phyloP scores from a whole-genome alignment of 164 flowering plant genomes.

The Umbilicus rupestris region DNA sequence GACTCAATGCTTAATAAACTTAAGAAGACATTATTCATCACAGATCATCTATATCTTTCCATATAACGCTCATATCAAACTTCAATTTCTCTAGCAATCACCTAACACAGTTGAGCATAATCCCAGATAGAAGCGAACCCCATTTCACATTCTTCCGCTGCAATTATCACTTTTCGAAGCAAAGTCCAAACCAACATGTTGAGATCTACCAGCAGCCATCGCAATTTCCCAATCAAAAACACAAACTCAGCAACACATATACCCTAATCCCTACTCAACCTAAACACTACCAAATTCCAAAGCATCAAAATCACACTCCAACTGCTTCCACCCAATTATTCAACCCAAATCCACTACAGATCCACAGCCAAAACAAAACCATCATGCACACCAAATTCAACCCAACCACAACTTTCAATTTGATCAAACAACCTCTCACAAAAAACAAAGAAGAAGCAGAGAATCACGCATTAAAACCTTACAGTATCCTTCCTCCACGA shows the following conservation, averaged over 20 bases:
- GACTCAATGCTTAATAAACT: too few species aligned
- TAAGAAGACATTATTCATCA: too few species aligned
- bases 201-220: background rate
- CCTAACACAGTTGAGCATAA: too few species aligned
- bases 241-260: background rate
- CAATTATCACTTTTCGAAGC: too few species aligned
- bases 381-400: background rate
- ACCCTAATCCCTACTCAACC: background rate
- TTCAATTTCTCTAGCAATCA: too few species aligned
- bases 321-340: background rate
- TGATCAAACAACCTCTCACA: background rate
- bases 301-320: background rate
- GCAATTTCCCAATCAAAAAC: background rate
- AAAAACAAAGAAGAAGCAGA: background rate
- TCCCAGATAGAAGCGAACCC: too few species aligned
- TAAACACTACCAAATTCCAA: background rate
- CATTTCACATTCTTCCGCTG: too few species aligned
- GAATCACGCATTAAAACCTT: constrained; percentile 8
- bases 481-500: constrained; percentile 81
- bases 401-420: too few species aligned
- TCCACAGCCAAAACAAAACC: background rate
- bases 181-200: too few species aligned
- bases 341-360: background rate
- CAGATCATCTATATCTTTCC: too few species aligned
- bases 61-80: too few species aligned